Base-by-base conservation (phyloP, 1,284 basidiomycete species). In the Stygiomarasmius scandens region DNA sequence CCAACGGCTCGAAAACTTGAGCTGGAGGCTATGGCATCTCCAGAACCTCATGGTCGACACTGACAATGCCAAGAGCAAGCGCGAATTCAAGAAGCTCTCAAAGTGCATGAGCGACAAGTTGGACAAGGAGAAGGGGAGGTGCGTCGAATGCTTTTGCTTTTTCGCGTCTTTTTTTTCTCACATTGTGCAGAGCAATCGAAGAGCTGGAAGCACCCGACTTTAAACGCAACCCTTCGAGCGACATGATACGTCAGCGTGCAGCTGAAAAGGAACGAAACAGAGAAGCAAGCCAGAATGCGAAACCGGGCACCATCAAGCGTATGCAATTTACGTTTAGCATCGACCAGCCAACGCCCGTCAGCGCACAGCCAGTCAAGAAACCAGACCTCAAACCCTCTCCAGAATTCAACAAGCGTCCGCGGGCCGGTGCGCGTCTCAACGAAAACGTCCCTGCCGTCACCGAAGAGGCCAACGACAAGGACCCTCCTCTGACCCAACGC, bases 121-220 rank as follows among this genome's bases (percentile, higher is more conserved):
- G 65, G 90, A 92, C 80, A 90, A 90, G 76, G 90, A 92, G 76
- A 92, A 92, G 74, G 90, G 90, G 68, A 75, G 89, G 90, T 90
- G 55, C 62, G 86, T 80, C 54, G 52, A 58, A 16, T n/a, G 6
- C 20, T 0, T 32, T 68, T 66, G 72, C 70, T 73, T 74, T 38
- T 62, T 64, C 73, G 25, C 22, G 46, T 23, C 46, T 69, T 74
- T 76, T 64, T 53, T 50, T 58, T 52, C 16, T 27, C 58, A 45
- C 49, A 58, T 64, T 61, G 38, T 16, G 22, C 64, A 91, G 89
- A 74, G 86, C 83, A 69, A 92, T 92, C 68, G 85, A 89, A 67
- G 88, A 90, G 69, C 85, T 92, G 24, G 83, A 86, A 61, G 90
- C 89, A 8, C 90, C 90, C 56, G 88, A 87, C 66, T 92, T 87